phyloP scores from a whole-genome alignment of 257 asterid genomes.

The Primulina tabacum region DNA sequence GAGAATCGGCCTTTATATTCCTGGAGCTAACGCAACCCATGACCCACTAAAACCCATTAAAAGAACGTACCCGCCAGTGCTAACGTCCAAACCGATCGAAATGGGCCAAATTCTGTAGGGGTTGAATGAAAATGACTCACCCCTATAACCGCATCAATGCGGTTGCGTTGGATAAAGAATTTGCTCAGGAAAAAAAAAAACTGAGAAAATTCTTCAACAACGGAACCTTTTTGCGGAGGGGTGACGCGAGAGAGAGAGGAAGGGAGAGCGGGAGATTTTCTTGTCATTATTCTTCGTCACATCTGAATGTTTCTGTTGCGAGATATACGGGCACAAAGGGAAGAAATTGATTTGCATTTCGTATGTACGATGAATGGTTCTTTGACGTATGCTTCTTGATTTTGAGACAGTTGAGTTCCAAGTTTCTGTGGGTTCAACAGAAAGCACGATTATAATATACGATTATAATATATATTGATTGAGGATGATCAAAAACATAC shows the following conservation, averaged over 20 bases:
- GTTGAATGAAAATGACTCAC: slow-evolving; percentile 14
- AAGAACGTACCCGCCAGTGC: slow-evolving; percentile 27
- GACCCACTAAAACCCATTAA: slow-evolving; percentile 78
- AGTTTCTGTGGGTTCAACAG: no score
- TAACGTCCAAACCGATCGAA: slow-evolving; percentile 34
- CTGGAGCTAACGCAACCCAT: slow-evolving; percentile 97
- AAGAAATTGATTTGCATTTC: slow-evolving; percentile 14
- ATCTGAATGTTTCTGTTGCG: slow-evolving; percentile 27
- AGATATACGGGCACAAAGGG: slow-evolving; percentile 24
- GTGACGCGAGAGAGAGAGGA: slow-evolving; percentile 9
- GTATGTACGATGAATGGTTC: slow-evolving; percentile 4
- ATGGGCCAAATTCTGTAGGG: slow-evolving; percentile 37
- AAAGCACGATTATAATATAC: no score
- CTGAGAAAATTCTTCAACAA: slow-evolving; percentile 21
- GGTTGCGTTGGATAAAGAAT: slow-evolving; percentile 14
- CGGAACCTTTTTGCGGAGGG: neutral
- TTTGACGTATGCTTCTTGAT: neutral
- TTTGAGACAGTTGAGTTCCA: neutral
- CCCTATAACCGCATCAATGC: slow-evolving; percentile 39
- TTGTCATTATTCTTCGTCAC: slow-evolving; percentile 6
- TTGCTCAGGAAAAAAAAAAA: slow-evolving; percentile 2
- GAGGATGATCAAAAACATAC: no score
- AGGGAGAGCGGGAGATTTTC: slow-evolving; percentile 32
- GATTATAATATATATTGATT: no score
- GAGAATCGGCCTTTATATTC: slow-evolving; percentile 45